Evolutionary conservation across 192 early-diverging fungal species (phyloP).

Genomic region (Lobosporangium transversale): DNA sequence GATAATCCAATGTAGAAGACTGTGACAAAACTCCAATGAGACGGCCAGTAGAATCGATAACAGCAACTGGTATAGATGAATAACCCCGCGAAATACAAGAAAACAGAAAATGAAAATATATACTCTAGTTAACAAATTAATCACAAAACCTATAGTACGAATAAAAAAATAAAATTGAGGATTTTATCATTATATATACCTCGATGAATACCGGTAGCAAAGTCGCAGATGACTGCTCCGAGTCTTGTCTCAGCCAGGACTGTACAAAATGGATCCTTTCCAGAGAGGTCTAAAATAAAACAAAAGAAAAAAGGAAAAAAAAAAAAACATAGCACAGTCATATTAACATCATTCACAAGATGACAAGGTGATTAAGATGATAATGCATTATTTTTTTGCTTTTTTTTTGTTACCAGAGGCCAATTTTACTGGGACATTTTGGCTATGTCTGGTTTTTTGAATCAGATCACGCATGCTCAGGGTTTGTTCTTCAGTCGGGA

Average conservation of each 20-base stretch:
- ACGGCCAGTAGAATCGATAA: slow-evolving; percentile 65
- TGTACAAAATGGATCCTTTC: slow-evolving; percentile 85
- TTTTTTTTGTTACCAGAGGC: slow-evolving; percentile 59
- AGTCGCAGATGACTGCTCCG: slow-evolving; percentile 73
- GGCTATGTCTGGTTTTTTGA: slow-evolving; percentile 52
- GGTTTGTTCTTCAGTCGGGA: slow-evolving; percentile 43
- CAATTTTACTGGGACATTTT: slow-evolving; percentile 69
- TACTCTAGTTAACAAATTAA: background rate
- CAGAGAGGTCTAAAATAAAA: slow-evolving; percentile 71
- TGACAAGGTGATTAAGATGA: background rate
- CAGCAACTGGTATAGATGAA: slow-evolving; percentile 76
- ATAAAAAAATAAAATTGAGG: background rate
- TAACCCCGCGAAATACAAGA: too few relatives aligned
- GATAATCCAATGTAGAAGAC: slow-evolving; percentile 71
- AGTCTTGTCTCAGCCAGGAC: slow-evolving; percentile 81
- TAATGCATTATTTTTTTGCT: background rate
- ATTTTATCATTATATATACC: too few relatives aligned
- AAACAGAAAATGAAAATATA: too few relatives aligned
- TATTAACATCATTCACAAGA: background rate
- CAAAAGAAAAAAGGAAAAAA: background rate
- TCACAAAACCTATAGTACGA: background rate
- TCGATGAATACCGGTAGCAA: slow-evolving; percentile 80
- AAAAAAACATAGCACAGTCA: background rate
- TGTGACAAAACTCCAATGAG: slow-evolving; percentile 82
- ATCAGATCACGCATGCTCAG: slow-evolving; percentile 68